Percentiles rank a stretch among this genome's conserved stretches.
Conservation (phyloP, 176 grass and related monocot genomes). For the Puccinellia tenuiflora region DNA sequence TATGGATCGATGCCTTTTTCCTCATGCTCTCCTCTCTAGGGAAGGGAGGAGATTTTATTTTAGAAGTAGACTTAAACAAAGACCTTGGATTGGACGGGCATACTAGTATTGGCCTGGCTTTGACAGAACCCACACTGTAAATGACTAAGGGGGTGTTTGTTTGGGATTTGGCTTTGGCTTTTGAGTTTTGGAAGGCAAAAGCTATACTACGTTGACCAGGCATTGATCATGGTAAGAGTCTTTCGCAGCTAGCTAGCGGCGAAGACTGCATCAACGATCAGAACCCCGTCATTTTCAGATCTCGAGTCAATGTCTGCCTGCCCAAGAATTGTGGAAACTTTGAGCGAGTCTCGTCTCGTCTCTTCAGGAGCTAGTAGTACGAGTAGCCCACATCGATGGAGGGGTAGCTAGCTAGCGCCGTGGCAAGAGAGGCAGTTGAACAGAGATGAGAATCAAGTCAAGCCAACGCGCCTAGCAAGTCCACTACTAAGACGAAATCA, state of each 20-base stretch:
- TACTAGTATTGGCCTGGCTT: too few species aligned
- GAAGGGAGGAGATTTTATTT: too few species aligned
- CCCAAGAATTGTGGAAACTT: not conserved
- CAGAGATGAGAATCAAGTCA: not conserved
- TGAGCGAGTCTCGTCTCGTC: conserved; percentile 1
- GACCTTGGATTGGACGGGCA: too few species aligned
- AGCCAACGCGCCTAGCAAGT: not conserved
- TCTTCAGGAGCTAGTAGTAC: not conserved
- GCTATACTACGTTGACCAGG: too few species aligned
- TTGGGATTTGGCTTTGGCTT: too few species aligned
- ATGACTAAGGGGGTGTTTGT: too few species aligned
- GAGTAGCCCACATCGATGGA: too few species aligned
- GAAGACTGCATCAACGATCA: not conserved
- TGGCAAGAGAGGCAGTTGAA: not conserved
- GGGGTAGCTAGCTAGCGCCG: not conserved
- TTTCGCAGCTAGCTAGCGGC: not conserved
- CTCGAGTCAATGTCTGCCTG: conserved; percentile 19
- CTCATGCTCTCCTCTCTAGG: too few species aligned
- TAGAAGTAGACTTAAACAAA: too few species aligned
- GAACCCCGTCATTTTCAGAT: not conserved
- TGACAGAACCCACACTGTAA: too few species aligned
- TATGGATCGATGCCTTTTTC: too few species aligned
- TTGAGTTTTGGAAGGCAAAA: too few species aligned
- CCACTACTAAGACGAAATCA: not conserved
- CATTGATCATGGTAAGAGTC: conserved; percentile 20